Conservation (phyloP, 495 filamentous ascomycete genomes). For the Thozetella sp. region DNA sequence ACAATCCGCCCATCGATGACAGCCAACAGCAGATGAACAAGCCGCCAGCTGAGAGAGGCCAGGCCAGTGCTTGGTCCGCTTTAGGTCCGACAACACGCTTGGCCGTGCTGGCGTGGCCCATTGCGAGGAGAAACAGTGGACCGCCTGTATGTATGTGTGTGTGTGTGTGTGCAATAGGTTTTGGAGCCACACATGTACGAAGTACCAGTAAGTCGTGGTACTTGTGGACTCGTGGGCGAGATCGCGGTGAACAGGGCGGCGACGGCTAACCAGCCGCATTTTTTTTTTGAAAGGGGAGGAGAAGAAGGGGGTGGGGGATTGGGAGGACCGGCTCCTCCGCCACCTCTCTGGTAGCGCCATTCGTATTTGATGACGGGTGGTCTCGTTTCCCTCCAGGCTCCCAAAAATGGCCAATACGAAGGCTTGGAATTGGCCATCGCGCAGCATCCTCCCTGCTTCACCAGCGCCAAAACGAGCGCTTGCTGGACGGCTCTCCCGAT, state of each 20-base stretch:
- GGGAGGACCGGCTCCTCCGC: too few species aligned
- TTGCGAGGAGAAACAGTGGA: background rate
- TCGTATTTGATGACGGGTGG: background rate
- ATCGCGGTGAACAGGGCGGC: too few species aligned
- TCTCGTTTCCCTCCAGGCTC: background rate
- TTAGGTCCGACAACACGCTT: background rate
- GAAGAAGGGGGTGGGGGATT: too few species aligned
- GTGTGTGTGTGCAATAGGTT: too few species aligned
- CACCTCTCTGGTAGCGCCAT: background rate
- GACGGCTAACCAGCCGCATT: too few species aligned
- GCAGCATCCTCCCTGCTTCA: background rate
- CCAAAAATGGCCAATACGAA: background rate
- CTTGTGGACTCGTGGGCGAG: background rate
- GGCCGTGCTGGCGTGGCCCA: background rate
- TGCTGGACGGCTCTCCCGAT: too few species aligned
- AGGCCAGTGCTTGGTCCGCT: background rate
- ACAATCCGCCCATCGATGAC: background rate
- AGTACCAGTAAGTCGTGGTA: background rate
- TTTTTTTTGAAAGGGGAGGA: background rate
- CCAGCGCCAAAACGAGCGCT: too few species aligned
- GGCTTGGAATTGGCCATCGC: background rate
- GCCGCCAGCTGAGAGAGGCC: background rate
- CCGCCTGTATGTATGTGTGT: background rate
- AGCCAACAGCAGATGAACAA: background rate
- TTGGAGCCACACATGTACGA: background rate